These are phyloP conservation scores for Cytospora paraplurivora DNA, from an alignment of 2,329 filamentous ascomycete species.

Conservation along the genomic window DNA sequence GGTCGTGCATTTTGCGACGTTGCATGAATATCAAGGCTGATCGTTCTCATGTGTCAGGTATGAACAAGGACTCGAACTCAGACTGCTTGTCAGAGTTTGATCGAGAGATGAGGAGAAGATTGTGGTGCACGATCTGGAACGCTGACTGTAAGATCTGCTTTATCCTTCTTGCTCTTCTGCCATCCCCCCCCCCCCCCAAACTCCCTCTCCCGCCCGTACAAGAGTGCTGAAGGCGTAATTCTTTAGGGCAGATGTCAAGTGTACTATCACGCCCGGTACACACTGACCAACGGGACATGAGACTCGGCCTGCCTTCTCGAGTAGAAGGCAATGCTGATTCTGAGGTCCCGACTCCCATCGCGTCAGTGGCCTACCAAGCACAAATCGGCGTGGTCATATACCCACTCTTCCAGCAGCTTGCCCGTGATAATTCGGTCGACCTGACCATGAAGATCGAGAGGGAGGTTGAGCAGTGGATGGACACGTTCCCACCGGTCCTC, in stretches of 20 bases:
- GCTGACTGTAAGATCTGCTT: constrained; percentile 4
- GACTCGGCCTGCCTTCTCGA: constrained; percentile 9
- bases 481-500: constrained; percentile 31
- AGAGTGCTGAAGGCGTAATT: not conserved
- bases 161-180: not conserved
- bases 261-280: constrained; percentile 7
- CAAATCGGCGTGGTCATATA: constrained; percentile 12
- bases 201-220: not conserved
- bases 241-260: constrained; percentile 13
- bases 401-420: constrained; percentile 6
- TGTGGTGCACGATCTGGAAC: constrained; percentile 18
- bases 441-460: constrained; percentile 26
- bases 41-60: not conserved
- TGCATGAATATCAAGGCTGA: not conserved
- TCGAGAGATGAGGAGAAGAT: constrained; percentile 4
- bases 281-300: constrained; percentile 8
- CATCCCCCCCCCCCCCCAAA: no score
- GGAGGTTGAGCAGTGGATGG: constrained; percentile 28
- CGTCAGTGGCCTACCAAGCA: constrained; percentile 7
- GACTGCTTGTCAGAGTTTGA: constrained; percentile 5
- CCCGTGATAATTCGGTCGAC: not conserved
- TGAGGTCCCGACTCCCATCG: constrained; percentile 8
- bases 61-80: constrained; percentile 3
- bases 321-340: constrained; percentile 8
- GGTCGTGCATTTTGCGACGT: not conserved